Percentiles rank a stretch among this genome's conserved stretches.
Conservation (phyloP, 305 asterid genomes). For the Fraxinus latifolia region DNA sequence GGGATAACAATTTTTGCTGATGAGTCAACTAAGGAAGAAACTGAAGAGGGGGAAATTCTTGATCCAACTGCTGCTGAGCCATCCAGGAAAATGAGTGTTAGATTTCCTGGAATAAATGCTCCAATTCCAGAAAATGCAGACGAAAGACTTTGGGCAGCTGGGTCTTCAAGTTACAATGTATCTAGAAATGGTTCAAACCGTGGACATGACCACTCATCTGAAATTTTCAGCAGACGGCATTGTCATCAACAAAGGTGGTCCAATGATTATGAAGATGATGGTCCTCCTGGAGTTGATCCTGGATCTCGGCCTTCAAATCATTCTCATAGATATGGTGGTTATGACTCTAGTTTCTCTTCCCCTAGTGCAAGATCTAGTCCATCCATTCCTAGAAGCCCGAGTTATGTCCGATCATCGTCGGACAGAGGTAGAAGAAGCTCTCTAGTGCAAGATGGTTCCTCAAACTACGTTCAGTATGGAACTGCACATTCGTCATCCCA, state of each 20-base stretch:
- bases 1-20: conserved; percentile 91
- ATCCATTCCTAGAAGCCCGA: conserved; percentile 45
- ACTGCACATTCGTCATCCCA: conserved; percentile 38
- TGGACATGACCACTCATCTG: conserved; percentile 38
- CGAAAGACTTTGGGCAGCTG: conserved; percentile 61
- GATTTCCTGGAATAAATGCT: conserved; percentile 92
- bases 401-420: conserved; percentile 47
- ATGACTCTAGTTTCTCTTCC: conserved; percentile 38
- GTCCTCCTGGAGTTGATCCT: conserved; percentile 80
- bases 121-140: conserved; percentile 81
- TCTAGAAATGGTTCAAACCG: conserved; percentile 47
- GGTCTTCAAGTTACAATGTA: conserved; percentile 29
- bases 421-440: conserved; percentile 64
- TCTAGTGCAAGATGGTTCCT: conserved; percentile 32
- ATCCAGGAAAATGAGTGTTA: conserved; percentile 54
- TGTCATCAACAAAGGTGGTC: conserved; percentile 26
- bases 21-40: conserved; percentile 47
- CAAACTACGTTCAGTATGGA: conserved; percentile 33
- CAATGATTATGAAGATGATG: conserved; percentile 47
- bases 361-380: conserved; percentile 39
- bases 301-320: conserved; percentile 48
- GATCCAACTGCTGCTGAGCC: conserved; percentile 37
- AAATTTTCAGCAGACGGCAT: conserved; percentile 24
- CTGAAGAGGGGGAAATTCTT: conserved; percentile 80
- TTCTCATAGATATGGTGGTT: conserved; percentile 42